Evolutionary conservation across 1,284 basidiomycete species (phyloP), one percentile per base, ranked within the genome.

Genomic region (Phellopilus nigrolimitatus): DNA sequence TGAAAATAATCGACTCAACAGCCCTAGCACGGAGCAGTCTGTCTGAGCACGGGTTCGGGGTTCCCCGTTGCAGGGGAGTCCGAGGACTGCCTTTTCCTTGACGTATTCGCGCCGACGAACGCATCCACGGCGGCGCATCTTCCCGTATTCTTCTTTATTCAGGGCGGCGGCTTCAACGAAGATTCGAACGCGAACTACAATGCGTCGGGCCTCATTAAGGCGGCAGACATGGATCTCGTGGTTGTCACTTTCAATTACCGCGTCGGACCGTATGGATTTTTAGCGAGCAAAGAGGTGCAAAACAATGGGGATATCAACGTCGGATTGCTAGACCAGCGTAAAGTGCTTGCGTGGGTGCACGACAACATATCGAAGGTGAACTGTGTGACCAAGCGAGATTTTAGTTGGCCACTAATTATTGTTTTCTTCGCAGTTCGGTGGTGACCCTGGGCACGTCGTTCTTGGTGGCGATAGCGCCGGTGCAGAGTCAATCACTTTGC

Each of bases 381-480:
- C 37, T 57, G 36, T n/a, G n/a, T n/a, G n/a, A n/a, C n/a, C n/a
- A n/a, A n/a, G n/a, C n/a, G n/a, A n/a, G n/a, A n/a, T n/a, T n/a
- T n/a, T n/a, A n/a, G n/a, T n/a, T n/a, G n/a, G n/a, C 19, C 47
- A 58, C 28, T 57, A 59, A 46, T 59, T 31, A 30, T 17, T 42
- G 12, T 10, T 10, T 9, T 13, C 33, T 19, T 1, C 53, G 59
- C 24, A 70, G 12, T 88, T 89, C 57, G 85, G 82, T 4, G 84
- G 87, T 3, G 70, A 87, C 59, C 71, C 75, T 5, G 50, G 44
- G 2, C 66, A 68, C 42, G 76, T 81, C 4, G 82, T 80, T 0
- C 79, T 83, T 59, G 78, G 79, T 54, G 83, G 82, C 1, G 69
- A 85, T 58, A 81, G 79, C 53, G 82, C 81, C 0, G 83, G 82